Evolutionary conservation across 2,329 filamentous ascomycete genomes (phyloP).

Genomic region (Colletotrichum camelliae): DNA sequence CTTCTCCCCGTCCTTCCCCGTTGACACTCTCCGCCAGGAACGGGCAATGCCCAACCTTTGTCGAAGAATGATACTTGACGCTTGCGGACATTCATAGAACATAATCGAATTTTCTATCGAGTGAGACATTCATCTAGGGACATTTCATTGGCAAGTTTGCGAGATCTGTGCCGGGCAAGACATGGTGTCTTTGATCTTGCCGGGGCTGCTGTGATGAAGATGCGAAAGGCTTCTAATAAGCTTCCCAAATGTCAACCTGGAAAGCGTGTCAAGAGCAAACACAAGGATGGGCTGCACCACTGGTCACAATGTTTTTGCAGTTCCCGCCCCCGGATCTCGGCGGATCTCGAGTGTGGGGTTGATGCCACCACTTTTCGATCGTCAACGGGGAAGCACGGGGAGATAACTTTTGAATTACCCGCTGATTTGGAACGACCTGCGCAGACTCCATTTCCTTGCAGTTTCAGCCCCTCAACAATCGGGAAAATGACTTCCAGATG

Average conservation of each 20-base stretch:
- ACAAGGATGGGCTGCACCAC: neutral
- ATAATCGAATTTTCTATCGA: neutral
- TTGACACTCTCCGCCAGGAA: neutral
- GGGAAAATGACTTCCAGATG: neutral
- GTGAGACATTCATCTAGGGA: neutral
- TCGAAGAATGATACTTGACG: neutral
- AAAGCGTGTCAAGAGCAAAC: neutral
- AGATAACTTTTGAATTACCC: neutral
- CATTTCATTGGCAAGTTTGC: neutral
- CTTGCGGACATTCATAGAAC: neutral
- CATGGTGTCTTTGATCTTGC: neutral
- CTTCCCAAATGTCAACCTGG: neutral
- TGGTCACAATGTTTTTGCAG: neutral
- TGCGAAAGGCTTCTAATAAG: neutral
- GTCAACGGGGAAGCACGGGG: neutral
- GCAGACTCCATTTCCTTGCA: neutral
- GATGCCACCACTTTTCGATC: neutral
- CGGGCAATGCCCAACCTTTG: neutral
- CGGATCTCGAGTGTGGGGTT: neutral
- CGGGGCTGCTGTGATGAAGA: neutral
- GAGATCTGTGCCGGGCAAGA: neutral
- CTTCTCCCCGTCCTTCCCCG: constrained; percentile 3
- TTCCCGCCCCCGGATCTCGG: neutral
- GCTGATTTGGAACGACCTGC: neutral
- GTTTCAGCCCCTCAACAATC: neutral